Evolutionary conservation across 1,139 yeast species (phyloP), one percentile per base, ranked within the genome.

Genomic region (Taiozyma sp.): DNA sequence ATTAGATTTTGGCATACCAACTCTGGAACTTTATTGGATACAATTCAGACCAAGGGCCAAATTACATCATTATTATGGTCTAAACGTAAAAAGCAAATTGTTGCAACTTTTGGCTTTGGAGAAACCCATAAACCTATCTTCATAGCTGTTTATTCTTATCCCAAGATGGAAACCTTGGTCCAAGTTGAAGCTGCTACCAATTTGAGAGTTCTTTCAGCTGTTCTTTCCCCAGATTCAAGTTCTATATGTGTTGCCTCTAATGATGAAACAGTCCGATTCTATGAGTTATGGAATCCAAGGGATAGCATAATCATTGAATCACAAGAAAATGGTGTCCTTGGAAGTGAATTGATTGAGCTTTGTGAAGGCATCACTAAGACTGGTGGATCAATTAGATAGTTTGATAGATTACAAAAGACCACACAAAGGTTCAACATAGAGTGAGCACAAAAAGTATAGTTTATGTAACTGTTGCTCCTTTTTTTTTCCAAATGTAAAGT

Each of bases 1-100:
- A 70, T 74, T 14, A 71, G 89, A 49, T 88, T 89, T 63, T 90
- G 97, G 96, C 96, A 91, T 66, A 77, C 93, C 0, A 69, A 70
- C 3, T 75, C 93, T 0, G 97, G 96, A 0, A 83, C 93, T 0
- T 65, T 87, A 44, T 67, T 89, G 35, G 72, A 75, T 10, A 71
- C 81, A 37, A 65, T 73, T 44, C 70, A 74, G 48, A 83, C 95
- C 0, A 74, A 75, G 28, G 85, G 88, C 0, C 98, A 91, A 63
- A 76, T 91, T 8, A 89, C 97, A 0, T 79, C 93, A 0, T 66
- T 91, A 30, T 71, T 79, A 19, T 91, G 98, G 98, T 85, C 93
- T 1, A 68, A 66, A 32, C 73, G 73, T 46, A 73, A 74, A 51
- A 79, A 77, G 54, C 88, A 89, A 60, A 68, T 90, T 6, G 81